Evolutionary conservation across 257 asterid species (phyloP), one percentile per base, ranked within the genome.

Genomic region (Fraxinus excelsior): DNA sequence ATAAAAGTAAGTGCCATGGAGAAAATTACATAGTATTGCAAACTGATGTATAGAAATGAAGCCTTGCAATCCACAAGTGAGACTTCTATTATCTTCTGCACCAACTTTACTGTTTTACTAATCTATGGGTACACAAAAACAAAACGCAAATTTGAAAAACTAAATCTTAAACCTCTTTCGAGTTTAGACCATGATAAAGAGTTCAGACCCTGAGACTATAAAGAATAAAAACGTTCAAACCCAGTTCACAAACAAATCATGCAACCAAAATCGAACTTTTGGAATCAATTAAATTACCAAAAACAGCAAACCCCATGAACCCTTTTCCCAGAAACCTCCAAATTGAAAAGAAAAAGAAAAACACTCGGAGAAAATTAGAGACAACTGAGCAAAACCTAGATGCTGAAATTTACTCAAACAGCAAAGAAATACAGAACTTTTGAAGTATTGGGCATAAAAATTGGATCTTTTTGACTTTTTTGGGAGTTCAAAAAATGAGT

Each of bases 11-110:
- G 32, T 26, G 67, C 0, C 5, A 23, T 60, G 68, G 21, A 62
- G 80, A 78, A 40, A 74, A 21, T 81, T 90, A 91, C 98, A 94
- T 92, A 80, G 88, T 83, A 86, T 84, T 90, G 66, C 91, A 80
- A 83, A 76, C 79, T 72, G 90, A 85, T 29, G 88, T 65, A 87
- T 96, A 79, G 96, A 84, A 84, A 85, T 79, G 83, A 92, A 92
- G 90, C 96, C 92, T 80, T 97, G 97, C 97, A 93, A 90, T 87
- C 80, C 92, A 82, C 86, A 71, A 84, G 78, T 21, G 70, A 72
- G 81, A 79, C 84, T 83, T 74, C 71, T 81, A 58, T 82, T 83
- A 67, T 77, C 87, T 77, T 87, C 87, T 82, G 79, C 88, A 81
- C 90, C 89, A 91, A 84, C 49, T 51, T 86, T 76, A 87, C 75